Evolutionary conservation across 2,329 filamentous ascomycete genomes (phyloP), one percentile per base, ranked within the genome.

Genomic region (Neofusicoccum umdonicola): DNA sequence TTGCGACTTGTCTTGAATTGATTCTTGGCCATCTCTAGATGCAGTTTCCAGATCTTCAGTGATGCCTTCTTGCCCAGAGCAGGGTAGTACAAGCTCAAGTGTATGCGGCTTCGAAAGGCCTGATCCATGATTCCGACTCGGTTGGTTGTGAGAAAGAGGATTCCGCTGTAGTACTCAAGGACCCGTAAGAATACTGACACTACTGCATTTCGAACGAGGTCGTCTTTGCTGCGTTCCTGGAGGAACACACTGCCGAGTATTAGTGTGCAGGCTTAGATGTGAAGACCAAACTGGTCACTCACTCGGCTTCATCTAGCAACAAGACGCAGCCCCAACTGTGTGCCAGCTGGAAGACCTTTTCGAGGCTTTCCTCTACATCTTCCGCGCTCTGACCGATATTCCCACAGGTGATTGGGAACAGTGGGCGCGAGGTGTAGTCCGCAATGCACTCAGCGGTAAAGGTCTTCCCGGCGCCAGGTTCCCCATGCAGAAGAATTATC

Each of bases 151-250:
- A 77, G 69, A 57, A 76, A 75, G 60, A 77, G 69, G 48, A 72
- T 72, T 47, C 74, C 74, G n/a, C 65, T 17, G 44, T 52, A 63
- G 50, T 64, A 66, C 17, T 66, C 64, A 13, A 66, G 44, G 0
- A 60, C 42, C 12, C 64, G 60, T 17, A 67, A 54, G 56, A 68
- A 70, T 9, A 67, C 58, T 3, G 68, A 66, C 4, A 70, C 69
- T 3, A 85, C 74, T 54, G 80, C 82, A 69, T 85, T 85, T 13
- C 82, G 77, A 42, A 75, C 74, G 13, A 84, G 77, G 67, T 85
- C 79, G 35, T 77, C 75, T 45, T 77, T 76, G 61, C 80, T 75
- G 4, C 83, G 77, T 70, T 80, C 75, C 0, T 80, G 79, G 71
- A 85, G 79, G 71, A 84, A 85, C 2, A 85, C 81, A 17, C 50